phyloP scores from a whole-genome alignment of 2,329 filamentous ascomycete genomes.

The Fusarium heterosporum region DNA sequence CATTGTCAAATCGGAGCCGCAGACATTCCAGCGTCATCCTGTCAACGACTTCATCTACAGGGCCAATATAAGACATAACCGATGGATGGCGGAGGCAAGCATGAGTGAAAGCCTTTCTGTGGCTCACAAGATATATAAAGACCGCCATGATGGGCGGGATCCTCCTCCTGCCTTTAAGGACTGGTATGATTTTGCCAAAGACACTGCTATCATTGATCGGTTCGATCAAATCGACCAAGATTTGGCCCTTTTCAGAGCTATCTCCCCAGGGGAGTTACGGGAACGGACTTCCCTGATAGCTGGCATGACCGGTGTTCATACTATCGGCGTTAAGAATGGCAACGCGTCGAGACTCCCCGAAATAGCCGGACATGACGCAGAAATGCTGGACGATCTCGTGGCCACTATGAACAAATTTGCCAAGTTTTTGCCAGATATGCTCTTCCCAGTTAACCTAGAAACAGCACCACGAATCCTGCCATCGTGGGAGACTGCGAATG shows the following conservation, averaged over 20 bases:
- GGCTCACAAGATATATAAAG: constrained; percentile 62
- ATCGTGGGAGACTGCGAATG: constrained; percentile 70
- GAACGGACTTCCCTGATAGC: constrained; percentile 62
- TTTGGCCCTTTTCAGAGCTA: constrained; percentile 80
- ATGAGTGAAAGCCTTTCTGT: constrained; percentile 60
- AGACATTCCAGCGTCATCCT: constrained; percentile 56
- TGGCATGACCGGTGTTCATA: constrained; percentile 57
- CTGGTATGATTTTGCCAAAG: constrained; percentile 83
- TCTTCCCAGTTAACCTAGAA: constrained; percentile 83
- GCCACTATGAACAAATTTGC: constrained; percentile 79
- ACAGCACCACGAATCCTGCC: constrained; percentile 53
- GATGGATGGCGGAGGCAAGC: constrained; percentile 62
- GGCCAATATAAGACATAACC: constrained; percentile 59
- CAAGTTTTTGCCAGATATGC: constrained; percentile 82
- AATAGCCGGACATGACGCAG: constrained; percentile 48
- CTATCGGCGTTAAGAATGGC: constrained; percentile 72
- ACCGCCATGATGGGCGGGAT: constrained; percentile 69
- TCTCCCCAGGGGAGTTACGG: constrained; percentile 75
- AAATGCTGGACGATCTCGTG: constrained; percentile 60
- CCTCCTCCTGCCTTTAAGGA: constrained; percentile 86
- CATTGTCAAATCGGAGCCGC: constrained; percentile 49
- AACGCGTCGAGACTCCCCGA: constrained; percentile 60
- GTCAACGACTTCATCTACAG: constrained; percentile 63
- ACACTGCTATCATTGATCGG: constrained; percentile 81
- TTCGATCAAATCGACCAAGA: constrained; percentile 83